phyloP scores from a whole-genome alignment of 176 grass and related monocot genomes.

The Hyparrhenia diplandra region DNA sequence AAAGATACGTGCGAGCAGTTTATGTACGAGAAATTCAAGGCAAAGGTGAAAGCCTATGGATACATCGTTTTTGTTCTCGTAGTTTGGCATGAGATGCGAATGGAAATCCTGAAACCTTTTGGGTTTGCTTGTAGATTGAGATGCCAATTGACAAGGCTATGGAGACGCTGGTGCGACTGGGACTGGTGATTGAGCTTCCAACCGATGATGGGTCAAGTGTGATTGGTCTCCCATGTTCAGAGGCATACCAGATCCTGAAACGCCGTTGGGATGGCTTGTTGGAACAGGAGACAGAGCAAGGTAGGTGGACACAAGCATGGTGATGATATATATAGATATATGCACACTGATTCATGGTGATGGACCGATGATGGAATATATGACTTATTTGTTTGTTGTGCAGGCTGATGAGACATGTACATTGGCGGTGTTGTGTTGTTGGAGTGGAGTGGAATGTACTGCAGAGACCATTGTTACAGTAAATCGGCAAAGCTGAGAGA shows the following conservation, averaged over 20 bases:
- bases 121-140: constrained; percentile 56
- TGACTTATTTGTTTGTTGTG: not conserved
- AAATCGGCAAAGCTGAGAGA: not conserved
- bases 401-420: constrained; percentile 13
- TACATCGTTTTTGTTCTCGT: not conserved
- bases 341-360: not conserved
- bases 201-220: constrained; percentile 24
- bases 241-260: constrained; percentile 61
- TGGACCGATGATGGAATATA: not conserved
- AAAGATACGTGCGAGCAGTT: constrained; percentile 63
- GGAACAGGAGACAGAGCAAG: constrained; percentile 43
- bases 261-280: constrained; percentile 62
- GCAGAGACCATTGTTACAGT: not conserved
- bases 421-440: not conserved
- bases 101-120: not conserved
- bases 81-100: not conserved
- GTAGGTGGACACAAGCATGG: not conserved
- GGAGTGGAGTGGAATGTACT: not conserved
- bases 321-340: not conserved
- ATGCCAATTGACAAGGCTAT: constrained; percentile 91
- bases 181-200: constrained; percentile 57
- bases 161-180: constrained; percentile 69
- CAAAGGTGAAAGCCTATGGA: constrained; percentile 44
- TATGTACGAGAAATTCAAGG: constrained; percentile 73
- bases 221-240: constrained; percentile 51